Conservation (phyloP, 495 filamentous ascomycete species). For the Penicillium samsonianum region DNA sequence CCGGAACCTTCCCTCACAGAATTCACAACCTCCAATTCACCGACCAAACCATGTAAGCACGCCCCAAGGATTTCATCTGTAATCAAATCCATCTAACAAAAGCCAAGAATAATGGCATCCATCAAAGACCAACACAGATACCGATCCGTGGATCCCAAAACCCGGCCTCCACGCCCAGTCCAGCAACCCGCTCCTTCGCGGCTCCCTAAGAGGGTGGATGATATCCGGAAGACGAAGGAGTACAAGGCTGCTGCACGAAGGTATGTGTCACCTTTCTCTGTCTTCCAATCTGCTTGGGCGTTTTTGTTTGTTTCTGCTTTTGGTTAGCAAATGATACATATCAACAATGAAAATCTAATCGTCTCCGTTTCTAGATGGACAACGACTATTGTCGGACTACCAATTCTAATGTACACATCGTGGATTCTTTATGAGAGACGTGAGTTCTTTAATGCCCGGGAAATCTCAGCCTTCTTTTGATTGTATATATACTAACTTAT, state of each 20-base stretch:
- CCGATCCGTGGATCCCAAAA: slow-evolving; percentile 10
- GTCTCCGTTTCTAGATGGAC: slow-evolving; percentile 45
- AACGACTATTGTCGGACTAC: slow-evolving; percentile 54
- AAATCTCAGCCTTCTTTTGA: background rate
- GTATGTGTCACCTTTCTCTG: slow-evolving; percentile 13
- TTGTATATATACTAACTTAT: slow-evolving; percentile 1
- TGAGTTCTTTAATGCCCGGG: slow-evolving; percentile 13
- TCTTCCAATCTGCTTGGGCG: background rate
- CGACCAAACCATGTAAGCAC: background rate
- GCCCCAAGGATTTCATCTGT: background rate
- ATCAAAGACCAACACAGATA: slow-evolving; percentile 6
- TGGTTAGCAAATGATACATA: background rate
- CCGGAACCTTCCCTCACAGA: slow-evolving; percentile 4
- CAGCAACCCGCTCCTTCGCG: slow-evolving; percentile 7
- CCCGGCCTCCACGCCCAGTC: slow-evolving; percentile 15
- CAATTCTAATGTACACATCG: slow-evolving; percentile 47
- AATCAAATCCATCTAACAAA: background rate
- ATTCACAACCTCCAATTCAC: background rate
- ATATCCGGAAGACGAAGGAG: slow-evolving; percentile 33
- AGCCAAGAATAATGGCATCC: background rate
- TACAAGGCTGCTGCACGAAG: slow-evolving; percentile 32
- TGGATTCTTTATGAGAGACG: slow-evolving; percentile 30
- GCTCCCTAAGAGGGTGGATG: slow-evolving; percentile 13
- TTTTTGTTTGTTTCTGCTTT: background rate
- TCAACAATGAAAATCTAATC: slow-evolving; percentile 8